phyloP scores from a whole-genome alignment of 116 monocot species.

The Thalassia testudinum region DNA sequence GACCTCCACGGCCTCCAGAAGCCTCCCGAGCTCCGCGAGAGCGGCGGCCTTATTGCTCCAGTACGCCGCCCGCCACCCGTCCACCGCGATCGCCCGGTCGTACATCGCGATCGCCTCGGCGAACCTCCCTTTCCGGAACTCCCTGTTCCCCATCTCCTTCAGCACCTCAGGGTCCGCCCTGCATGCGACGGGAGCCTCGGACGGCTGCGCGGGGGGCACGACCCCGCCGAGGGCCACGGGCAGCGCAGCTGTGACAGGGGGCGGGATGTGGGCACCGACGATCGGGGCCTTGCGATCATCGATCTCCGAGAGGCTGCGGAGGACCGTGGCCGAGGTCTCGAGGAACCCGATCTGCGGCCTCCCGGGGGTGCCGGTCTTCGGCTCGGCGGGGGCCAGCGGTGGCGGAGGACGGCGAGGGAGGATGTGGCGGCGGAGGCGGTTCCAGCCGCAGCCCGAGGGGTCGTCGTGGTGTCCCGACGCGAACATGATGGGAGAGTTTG shows the following conservation, averaged over 20 bases:
- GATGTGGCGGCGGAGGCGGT: no score
- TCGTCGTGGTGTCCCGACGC: no score
- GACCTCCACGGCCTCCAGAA: conserved; percentile 39
- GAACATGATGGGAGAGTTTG: no score
- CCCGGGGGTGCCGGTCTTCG: neutral
- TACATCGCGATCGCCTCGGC: conserved; percentile 42
- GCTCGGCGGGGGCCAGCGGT: no score
- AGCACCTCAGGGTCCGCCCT: conserved; percentile 33
- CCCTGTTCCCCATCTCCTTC: conserved; percentile 64
- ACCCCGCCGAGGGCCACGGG: no score
- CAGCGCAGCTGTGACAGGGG: neutral
- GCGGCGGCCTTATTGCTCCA: conserved; percentile 67
- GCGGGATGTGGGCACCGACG: neutral
- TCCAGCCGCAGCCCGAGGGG: no score
- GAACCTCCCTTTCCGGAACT: conserved; percentile 41
- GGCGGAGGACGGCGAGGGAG: no score
- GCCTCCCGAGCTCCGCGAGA: conserved; percentile 26
- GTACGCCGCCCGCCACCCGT: conserved; percentile 31
- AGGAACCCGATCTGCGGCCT: neutral
- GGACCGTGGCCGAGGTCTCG: neutral
- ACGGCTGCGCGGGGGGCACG: no score
- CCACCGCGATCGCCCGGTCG: conserved; percentile 28
- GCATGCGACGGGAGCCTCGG: conserved; percentile 13
- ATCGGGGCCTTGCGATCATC: neutral
- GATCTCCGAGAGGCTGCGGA: neutral